Percentiles rank a stretch among this genome's conserved stretches.
Conservation (phyloP, 2,329 filamentous ascomycete species). For the Paradendryphiella salina region DNA sequence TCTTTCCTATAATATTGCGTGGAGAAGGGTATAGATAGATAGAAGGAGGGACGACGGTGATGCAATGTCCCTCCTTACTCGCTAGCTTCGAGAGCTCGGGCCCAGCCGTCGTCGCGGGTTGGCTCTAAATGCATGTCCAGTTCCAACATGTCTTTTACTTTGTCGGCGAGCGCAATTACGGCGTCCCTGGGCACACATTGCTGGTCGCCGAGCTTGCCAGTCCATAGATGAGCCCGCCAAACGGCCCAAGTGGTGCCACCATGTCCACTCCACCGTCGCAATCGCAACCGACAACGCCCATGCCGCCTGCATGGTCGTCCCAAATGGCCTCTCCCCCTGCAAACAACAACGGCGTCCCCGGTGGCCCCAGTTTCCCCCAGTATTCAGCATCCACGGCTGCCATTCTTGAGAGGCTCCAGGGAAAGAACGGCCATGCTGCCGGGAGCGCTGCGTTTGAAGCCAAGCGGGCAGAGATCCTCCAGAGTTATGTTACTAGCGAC, state of each 20-base stretch:
- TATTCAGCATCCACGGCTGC: conserved; percentile 49
- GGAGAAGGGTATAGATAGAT: neutral
- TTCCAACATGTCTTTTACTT: neutral
- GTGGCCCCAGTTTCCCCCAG: conserved; percentile 31
- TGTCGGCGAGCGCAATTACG: conserved; percentile 4
- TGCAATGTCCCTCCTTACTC: conserved; percentile 2
- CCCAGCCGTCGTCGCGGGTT: conserved; percentile 2
- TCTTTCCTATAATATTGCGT: no score
- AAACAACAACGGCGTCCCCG: conserved; percentile 17
- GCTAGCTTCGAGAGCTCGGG: conserved; percentile 12
- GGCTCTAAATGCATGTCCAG: conserved; percentile 1
- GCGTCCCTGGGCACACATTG: conserved; percentile 3
- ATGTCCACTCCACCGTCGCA: conserved; percentile 25
- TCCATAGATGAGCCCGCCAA: conserved; percentile 27
- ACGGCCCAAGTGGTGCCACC: conserved; percentile 12
- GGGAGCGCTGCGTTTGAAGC: conserved; percentile 51
- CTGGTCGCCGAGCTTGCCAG: conserved; percentile 18
- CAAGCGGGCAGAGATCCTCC: conserved; percentile 52
- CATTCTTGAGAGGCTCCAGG: conserved; percentile 47
- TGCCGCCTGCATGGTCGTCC: conserved; percentile 32
- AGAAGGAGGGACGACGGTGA: neutral
- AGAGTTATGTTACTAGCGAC: conserved; percentile 52
- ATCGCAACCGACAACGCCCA: conserved; percentile 19
- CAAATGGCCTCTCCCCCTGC: conserved; percentile 32
- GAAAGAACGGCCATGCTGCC: conserved; percentile 40